Conservation (phyloP, 2,329 filamentous ascomycete genomes). For the Diaporthe ampelina region DNA sequence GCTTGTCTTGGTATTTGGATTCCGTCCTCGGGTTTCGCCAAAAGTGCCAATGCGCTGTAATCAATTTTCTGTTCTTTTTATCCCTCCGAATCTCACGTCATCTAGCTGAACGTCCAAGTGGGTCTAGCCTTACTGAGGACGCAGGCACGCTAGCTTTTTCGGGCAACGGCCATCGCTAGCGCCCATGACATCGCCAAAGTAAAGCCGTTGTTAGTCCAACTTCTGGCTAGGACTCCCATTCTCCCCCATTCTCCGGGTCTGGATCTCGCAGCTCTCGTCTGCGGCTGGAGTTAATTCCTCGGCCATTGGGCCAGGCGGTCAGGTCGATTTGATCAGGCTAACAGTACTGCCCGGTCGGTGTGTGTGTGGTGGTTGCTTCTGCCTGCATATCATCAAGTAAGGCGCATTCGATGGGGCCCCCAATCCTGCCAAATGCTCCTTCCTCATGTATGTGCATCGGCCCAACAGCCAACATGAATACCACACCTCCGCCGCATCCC, state of each 20-base stretch:
- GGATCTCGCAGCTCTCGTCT: neutral
- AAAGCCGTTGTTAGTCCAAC: slow-evolving; percentile 19
- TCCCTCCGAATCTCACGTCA: slow-evolving; percentile 25
- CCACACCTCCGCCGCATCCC: neutral
- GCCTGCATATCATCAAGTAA: slow-evolving; percentile 7
- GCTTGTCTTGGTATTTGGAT: neutral
- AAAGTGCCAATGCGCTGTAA: neutral
- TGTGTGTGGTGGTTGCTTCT: neutral
- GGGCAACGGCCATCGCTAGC: neutral
- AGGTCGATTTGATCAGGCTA: neutral
- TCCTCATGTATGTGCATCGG: neutral
- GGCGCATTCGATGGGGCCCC: slow-evolving; percentile 10
- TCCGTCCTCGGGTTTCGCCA: neutral
- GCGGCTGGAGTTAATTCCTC: neutral
- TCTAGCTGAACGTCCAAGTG: slow-evolving; percentile 18
- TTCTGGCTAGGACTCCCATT: neutral
- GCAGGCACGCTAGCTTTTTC: neutral
- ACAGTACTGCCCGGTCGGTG: neutral
- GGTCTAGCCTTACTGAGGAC: neutral
- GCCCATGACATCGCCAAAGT: neutral
- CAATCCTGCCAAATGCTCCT: slow-evolving; percentile 17
- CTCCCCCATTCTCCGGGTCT: neutral
- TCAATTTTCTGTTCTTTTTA: neutral
- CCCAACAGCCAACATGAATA: slow-evolving; percentile 2
- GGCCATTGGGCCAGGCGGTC: neutral